A percentile compares a stretch with the other conserved stretches of the same genome.
These are phyloP conservation scores for Amphichorda felina DNA, from an alignment of 2,329 filamentous ascomycete genomes.

Conservation along the genomic window DNA sequence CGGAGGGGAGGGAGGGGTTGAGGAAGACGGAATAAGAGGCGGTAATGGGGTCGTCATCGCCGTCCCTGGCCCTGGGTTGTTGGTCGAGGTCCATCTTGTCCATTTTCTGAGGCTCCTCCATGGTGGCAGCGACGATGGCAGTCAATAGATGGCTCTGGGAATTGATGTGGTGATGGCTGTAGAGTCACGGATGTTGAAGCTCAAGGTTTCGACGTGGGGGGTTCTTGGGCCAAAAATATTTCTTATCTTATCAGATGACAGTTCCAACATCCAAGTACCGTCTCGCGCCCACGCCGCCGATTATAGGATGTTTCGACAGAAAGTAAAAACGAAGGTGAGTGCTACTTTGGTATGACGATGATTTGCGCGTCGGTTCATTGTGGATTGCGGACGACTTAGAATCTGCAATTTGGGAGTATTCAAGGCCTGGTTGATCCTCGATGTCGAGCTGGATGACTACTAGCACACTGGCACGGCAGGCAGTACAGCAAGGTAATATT, in stretches of 20 bases:
- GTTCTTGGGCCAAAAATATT: not conserved
- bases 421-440: too few relatives aligned
- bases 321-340: too few relatives aligned
- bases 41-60: constrained; percentile 55
- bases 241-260: constrained; percentile 1
- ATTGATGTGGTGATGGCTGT: not conserved
- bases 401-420: too few relatives aligned
- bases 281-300: too few relatives aligned
- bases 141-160: not conserved
- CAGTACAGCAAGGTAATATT: too few relatives aligned
- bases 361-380: too few relatives aligned
- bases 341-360: too few relatives aligned
- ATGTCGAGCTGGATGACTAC: too few relatives aligned
- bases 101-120: not conserved
- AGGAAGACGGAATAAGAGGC: constrained; percentile 77
- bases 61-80: constrained; percentile 6
- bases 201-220: not conserved
- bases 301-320: too few relatives aligned
- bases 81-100: constrained; percentile 4
- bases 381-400: too few relatives aligned
- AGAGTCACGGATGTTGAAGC: not conserved
- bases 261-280: too few relatives aligned
- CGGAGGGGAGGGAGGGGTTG: constrained; percentile 54
- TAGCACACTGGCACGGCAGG: too few relatives aligned
- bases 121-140: not conserved